phyloP scores from a whole-genome alignment of 805 yeast species.

The Yamadazyma philogaea region DNA sequence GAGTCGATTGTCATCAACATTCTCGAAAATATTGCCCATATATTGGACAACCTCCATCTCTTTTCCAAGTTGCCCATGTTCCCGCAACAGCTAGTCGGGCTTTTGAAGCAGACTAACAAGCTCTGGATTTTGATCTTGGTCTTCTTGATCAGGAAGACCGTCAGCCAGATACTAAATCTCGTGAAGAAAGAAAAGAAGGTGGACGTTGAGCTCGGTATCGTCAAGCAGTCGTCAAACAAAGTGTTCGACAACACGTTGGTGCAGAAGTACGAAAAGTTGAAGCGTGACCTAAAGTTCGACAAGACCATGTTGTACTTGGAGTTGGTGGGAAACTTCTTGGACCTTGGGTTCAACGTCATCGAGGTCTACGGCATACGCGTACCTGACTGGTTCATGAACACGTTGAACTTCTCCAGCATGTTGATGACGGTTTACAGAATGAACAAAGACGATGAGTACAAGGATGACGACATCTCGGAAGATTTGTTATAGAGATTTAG shows the following conservation, averaged over 20 bases:
- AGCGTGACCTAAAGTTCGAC: conserved; percentile 42
- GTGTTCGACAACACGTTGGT: conserved; percentile 21
- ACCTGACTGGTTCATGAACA: conserved; percentile 42
- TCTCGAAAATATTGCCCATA: conserved; percentile 36
- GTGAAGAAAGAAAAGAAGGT: conserved; percentile 37
- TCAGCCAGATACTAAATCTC: conserved; percentile 40
- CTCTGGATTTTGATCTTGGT: conserved; percentile 41
- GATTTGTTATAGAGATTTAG: conserved; percentile 28
- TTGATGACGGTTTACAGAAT: conserved; percentile 47
- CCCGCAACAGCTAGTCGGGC: conserved; percentile 28
- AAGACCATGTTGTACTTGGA: conserved; percentile 40
- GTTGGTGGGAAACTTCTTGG: conserved; percentile 41
- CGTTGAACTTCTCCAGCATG: conserved; percentile 41
- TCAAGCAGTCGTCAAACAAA: conserved; percentile 20
- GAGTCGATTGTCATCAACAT: conserved; percentile 29
- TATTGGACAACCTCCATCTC: conserved; percentile 41
- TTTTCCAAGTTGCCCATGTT: conserved; percentile 43
- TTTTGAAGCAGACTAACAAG: conserved; percentile 42
- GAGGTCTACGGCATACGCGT: conserved; percentile 34
- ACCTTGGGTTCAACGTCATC: conserved; percentile 37
- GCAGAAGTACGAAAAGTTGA: conserved; percentile 35
- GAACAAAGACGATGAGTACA: conserved; percentile 47
- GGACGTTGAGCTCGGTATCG: conserved; percentile 32
- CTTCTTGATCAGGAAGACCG: conserved; percentile 39
- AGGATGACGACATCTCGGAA: conserved; percentile 42